Percentiles rank a stretch among this genome's conserved stretches.
phyloP scores from a whole-genome alignment of 805 yeast genomes.

The Kuraishia cidri region DNA sequence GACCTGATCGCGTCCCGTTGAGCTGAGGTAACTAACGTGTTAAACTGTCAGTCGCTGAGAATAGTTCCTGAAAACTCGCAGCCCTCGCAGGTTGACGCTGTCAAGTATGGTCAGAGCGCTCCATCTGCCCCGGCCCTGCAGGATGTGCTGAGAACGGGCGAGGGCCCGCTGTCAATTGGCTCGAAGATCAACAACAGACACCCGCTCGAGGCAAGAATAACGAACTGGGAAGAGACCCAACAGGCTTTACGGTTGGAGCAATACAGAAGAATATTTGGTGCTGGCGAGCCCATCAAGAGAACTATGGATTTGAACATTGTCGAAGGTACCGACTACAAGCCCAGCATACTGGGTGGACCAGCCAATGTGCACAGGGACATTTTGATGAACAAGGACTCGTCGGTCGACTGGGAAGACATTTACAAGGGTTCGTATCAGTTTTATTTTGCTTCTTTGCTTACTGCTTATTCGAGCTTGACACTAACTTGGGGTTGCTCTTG shows the following conservation, averaged over 20 bases:
- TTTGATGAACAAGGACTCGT: slow-evolving; percentile 64
- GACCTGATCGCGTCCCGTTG: too few relatives aligned
- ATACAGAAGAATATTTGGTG: slow-evolving; percentile 78
- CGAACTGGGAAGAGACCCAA: slow-evolving; percentile 76
- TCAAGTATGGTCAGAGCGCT: slow-evolving; percentile 44
- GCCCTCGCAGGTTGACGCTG: slow-evolving; percentile 38
- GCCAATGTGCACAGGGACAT: slow-evolving; percentile 67
- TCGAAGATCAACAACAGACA: slow-evolving; percentile 70
- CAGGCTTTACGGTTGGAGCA: slow-evolving; percentile 62
- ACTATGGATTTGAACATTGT: slow-evolving; percentile 82
- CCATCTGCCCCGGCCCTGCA: slow-evolving; percentile 63
- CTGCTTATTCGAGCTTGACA: background rate
- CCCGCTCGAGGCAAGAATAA: slow-evolving; percentile 73
- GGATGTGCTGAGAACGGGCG: slow-evolving; percentile 56
- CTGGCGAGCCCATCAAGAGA: slow-evolving; percentile 89
- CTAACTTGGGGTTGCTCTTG: slow-evolving; percentile 7
- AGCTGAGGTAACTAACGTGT: too few relatives aligned
- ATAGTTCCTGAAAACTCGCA: slow-evolving; percentile 44
- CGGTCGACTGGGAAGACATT: slow-evolving; percentile 91
- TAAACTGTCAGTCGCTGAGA: too few relatives aligned
- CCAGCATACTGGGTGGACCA: slow-evolving; percentile 50
- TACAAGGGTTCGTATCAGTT: slow-evolving; percentile 46
- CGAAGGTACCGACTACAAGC: slow-evolving; percentile 60
- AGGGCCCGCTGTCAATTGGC: slow-evolving; percentile 53
- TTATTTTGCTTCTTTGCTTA: background rate